Base-by-base conservation (phyloP, 768 basidiomycete species). In the Pleurotus tuoliensis region DNA sequence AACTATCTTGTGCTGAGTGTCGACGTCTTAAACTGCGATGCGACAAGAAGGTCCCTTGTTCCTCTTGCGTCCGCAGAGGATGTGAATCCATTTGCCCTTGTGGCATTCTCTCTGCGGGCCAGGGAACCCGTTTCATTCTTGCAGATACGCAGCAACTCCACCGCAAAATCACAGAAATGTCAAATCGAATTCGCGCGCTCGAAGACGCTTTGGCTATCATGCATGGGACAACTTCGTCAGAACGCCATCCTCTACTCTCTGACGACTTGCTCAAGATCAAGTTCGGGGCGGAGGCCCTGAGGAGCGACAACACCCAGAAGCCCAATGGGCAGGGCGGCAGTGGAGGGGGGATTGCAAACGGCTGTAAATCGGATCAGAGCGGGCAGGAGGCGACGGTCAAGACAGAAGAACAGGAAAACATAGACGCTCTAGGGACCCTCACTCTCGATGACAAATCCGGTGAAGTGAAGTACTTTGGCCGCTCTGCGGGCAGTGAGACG, bases 71-170 rank as follows among this genome's bases (percentile, higher is more conserved):
- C 40, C 73, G 83, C 43, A 73, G 84, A 64, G 83, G 83, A 9
- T 84, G 84, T 66, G 80, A 83, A 57, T 81, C 81, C 58, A 86
- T 86, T 47, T 86, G 83, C 66, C 82, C 82, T n/a, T 77, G 78
- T 80, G 80, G 80, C 4, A 77, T 76, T 16, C 64, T 81, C 16
- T 78, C 79, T 18, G 78, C 79, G 16, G 81, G 80, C 0, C 79
- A 82, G 60, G 80, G 79, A 7, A 81, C 79, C 22, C 66, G 80
- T 73, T 88, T 84, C 64, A 82, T 87, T 47, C 74, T 87, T 8
- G 84, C 84, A 2, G 84, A 84, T 54, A 87, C 85, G 1, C 79
- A 83, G 43, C 80, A 86, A 45, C 73, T 89, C 11, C 86, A 88
- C 63, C 72, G 74, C 51, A 85, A 87, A 67, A 87, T 87, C 22